A percentile compares a stretch with the other conserved stretches of the same genome.
Evolutionary conservation across 2,329 filamentous ascomycete species (phyloP).

Genomic region (Neofusicoccum laricinum): DNA sequence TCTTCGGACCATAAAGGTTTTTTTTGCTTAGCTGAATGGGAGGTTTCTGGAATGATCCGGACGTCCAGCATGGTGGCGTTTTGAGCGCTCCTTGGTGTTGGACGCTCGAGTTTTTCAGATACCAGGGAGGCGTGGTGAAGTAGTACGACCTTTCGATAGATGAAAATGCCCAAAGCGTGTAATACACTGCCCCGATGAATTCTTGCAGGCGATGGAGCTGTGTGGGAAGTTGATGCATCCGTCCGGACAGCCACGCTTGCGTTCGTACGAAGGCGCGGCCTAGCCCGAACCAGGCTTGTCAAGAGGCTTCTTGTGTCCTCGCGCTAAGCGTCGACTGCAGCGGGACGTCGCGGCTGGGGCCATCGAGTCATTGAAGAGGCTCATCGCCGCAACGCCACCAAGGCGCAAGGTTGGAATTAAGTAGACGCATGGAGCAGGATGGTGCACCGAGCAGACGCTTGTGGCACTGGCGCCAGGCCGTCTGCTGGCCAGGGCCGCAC

Average conservation of each 20-base stretch:
- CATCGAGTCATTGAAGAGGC: not conserved
- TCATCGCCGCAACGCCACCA: not conserved
- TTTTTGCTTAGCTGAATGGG: conserved; percentile 13
- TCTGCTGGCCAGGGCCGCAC: conserved; percentile 4
- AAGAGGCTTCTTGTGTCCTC: too few species aligned
- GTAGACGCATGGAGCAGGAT: conserved; percentile 9
- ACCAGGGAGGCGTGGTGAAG: not conserved
- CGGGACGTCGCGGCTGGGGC: too few species aligned
- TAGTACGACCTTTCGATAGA: conserved; percentile 4
- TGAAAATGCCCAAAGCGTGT: conserved; percentile 10
- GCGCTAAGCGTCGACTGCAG: too few species aligned
- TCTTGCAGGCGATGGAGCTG: not conserved
- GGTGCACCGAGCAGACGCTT: not conserved
- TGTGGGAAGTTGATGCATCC: too few species aligned
- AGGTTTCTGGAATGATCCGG: not conserved
- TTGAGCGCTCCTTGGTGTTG: not conserved
- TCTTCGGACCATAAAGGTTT: conserved; percentile 7
- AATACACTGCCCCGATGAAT: not conserved
- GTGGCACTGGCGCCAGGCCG: not conserved
- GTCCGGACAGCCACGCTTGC: too few species aligned
- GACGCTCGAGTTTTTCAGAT: not conserved
- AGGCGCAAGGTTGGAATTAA: conserved; percentile 8
- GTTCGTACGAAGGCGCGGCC: too few species aligned
- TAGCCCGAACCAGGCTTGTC: too few species aligned
- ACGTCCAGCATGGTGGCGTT: not conserved